Conservation (phyloP, 2,329 filamentous ascomycete species). For the Furcasterigmium furcatum region DNA sequence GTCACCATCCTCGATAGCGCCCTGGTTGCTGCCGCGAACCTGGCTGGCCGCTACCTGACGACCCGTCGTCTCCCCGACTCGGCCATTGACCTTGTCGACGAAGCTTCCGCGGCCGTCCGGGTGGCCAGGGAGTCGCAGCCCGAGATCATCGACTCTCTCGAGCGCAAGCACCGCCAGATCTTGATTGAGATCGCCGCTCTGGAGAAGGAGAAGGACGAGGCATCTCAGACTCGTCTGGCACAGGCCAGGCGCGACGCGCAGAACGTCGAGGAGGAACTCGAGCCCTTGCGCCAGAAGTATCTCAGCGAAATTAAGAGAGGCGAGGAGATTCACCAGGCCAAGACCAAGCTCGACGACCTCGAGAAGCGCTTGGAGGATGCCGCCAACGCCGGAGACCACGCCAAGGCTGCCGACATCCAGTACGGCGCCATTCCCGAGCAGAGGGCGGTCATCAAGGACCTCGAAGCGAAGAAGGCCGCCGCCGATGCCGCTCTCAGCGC, state of each 20-base stretch:
- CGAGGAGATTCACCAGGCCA: slow-evolving; percentile 89
- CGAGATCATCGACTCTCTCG: slow-evolving; percentile 90
- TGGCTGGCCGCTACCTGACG: slow-evolving; percentile 92
- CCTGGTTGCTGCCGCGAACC: slow-evolving; percentile 84
- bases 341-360: slow-evolving; percentile 89
- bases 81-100: slow-evolving; percentile 93
- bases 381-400: slow-evolving; percentile 80
- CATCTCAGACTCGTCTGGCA: slow-evolving; percentile 77
- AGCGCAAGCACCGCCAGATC: slow-evolving; percentile 84
- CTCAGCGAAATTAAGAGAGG: slow-evolving; percentile 88
- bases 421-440: slow-evolving; percentile 98
- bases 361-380: slow-evolving; percentile 92
- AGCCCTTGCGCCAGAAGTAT: slow-evolving; percentile 92
- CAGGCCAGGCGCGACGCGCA: slow-evolving; percentile 87
- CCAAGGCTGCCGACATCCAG: slow-evolving; percentile 87
- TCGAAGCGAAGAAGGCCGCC: slow-evolving; percentile 77
- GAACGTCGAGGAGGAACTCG: slow-evolving; percentile 90
- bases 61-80: slow-evolving; percentile 89
- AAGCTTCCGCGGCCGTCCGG: slow-evolving; percentile 92
- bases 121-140: slow-evolving; percentile 96
- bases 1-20: slow-evolving; percentile 94
- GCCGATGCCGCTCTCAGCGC: slow-evolving; percentile 70
- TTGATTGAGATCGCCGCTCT: slow-evolving; percentile 97
- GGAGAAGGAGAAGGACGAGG: slow-evolving; percentile 90
- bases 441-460: slow-evolving; percentile 70